phyloP scores from a whole-genome alignment of 2,329 filamentous ascomycete genomes.

The Fusarium sp. region DNA sequence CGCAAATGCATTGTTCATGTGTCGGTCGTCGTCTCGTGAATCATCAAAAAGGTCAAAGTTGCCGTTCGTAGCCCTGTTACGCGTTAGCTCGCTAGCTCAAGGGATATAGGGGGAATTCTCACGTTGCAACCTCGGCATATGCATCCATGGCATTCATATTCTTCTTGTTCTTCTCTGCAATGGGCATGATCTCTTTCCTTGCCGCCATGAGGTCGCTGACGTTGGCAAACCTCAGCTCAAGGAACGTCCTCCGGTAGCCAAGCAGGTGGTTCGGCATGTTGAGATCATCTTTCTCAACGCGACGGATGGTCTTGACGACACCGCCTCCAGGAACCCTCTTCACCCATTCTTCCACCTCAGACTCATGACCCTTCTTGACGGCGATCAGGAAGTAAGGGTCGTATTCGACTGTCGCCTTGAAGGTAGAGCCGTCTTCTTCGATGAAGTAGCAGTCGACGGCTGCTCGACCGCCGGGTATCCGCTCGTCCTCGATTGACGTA shows the following conservation, averaged over 20 bases:
- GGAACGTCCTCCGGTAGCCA: constrained; percentile 89
- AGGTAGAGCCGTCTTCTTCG: constrained; percentile 87
- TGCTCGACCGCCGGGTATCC: constrained; percentile 85
- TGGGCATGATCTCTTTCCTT: constrained; percentile 85
- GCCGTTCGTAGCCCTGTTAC: constrained; percentile 74
- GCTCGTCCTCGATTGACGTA: constrained; percentile 88
- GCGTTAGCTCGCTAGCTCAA: constrained; percentile 32
- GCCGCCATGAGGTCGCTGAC: constrained; percentile 90
- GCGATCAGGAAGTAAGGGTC: constrained; percentile 97
- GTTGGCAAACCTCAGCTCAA: constrained; percentile 90
- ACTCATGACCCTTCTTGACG: constrained; percentile 88
- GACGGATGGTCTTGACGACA: constrained; percentile 82
- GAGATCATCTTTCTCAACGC: constrained; percentile 92
- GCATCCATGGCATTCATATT: constrained; percentile 98
- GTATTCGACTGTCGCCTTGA: constrained; percentile 97
- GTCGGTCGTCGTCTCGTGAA: constrained; percentile 83
- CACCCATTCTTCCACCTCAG: constrained; percentile 97
- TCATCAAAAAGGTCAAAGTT: constrained; percentile 97
- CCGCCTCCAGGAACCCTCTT: constrained; percentile 84
- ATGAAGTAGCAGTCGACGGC: constrained; percentile 98
- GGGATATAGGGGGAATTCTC: constrained; percentile 48
- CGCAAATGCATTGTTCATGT: constrained; percentile 80
- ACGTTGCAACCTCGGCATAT: constrained; percentile 96
- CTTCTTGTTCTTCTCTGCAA: constrained; percentile 97
- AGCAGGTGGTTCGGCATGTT: constrained; percentile 96